Evolutionary conservation across 2,329 filamentous ascomycete genomes (phyloP).

Genomic region (Fusarium dlaminii): DNA sequence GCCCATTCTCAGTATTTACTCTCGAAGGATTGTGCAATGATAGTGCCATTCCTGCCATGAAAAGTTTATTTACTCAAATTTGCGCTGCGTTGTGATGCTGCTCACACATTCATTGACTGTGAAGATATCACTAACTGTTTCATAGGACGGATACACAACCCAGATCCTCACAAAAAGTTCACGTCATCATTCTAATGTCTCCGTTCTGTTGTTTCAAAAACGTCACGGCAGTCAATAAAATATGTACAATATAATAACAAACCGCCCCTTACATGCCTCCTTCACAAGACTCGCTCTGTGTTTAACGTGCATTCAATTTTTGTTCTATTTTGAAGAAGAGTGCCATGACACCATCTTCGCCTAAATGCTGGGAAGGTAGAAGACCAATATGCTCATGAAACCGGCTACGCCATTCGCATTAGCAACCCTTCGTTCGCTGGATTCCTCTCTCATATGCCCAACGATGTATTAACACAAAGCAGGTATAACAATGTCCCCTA

Average conservation of each 20-base stretch:
- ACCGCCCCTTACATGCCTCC: not conserved
- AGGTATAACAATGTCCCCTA: slow-evolving; percentile 40
- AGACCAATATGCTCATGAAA: slow-evolving; percentile 48
- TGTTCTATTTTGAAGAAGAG: slow-evolving; percentile 33
- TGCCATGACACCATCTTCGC: slow-evolving; percentile 28
- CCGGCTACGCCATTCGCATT: slow-evolving; percentile 52
- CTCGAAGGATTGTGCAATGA: not conserved
- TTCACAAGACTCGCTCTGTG: not conserved
- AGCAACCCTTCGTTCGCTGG: slow-evolving; percentile 46
- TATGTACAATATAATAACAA: slow-evolving; percentile 14
- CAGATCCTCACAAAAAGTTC: slow-evolving; percentile 29
- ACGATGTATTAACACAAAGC: slow-evolving; percentile 49
- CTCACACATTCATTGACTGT: not conserved
- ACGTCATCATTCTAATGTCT: slow-evolving; percentile 20
- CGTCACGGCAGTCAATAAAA: not conserved
- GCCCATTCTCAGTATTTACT: not conserved
- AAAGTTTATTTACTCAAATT: not conserved
- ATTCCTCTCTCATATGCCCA: slow-evolving; percentile 40
- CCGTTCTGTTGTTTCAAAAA: not conserved
- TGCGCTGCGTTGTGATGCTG: not conserved
- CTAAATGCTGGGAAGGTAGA: slow-evolving; percentile 39
- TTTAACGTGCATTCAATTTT: slow-evolving; percentile 32
- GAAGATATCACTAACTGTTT: not conserved
- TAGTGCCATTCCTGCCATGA: not conserved
- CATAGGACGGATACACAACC: slow-evolving; percentile 24